phyloP scores from a whole-genome alignment of 306 rosid species.

The Luffa acutangula region DNA sequence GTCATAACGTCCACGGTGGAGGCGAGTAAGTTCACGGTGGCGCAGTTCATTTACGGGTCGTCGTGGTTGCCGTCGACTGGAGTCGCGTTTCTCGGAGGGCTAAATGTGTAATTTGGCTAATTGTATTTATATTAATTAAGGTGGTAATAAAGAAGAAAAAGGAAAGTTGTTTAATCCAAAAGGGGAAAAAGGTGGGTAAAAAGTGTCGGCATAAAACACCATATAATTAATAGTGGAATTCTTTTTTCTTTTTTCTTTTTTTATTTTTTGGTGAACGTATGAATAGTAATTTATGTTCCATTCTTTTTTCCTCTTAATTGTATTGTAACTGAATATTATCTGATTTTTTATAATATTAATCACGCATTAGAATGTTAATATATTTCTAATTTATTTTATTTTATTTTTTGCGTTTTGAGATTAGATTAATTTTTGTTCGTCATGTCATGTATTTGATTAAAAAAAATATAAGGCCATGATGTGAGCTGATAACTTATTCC shows the following conservation, averaged over 20 bases:
- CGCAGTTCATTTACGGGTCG: slow-evolving; percentile 61
- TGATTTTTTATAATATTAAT: not conserved
- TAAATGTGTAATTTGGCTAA: slow-evolving; percentile 11
- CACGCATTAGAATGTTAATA: not conserved
- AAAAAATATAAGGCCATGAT: too few relatives aligned
- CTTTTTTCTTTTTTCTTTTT: not conserved
- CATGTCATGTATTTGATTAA: too few relatives aligned
- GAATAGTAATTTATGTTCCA: not conserved
- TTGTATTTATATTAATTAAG: not conserved
- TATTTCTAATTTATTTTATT: too few relatives aligned
- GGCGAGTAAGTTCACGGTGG: slow-evolving; percentile 75
- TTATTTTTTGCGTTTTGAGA: too few relatives aligned
- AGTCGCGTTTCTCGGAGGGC: slow-evolving; percentile 69
- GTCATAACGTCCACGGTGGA: slow-evolving; percentile 61
- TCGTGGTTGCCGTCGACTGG: slow-evolving; percentile 90
- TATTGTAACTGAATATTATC: not conserved
- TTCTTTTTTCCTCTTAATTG: not conserved
- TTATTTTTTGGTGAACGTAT: not conserved
- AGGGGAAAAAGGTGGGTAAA: not conserved
- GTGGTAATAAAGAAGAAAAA: not conserved
- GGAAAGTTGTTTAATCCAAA: not conserved
- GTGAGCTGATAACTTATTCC: too few relatives aligned
- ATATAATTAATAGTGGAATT: not conserved
- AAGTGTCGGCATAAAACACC: slow-evolving; percentile 3
- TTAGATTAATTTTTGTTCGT: too few relatives aligned